Evolutionary conservation across 140 eudicot genomes (phyloP), one percentile per base, ranked within the genome.

Genomic region (Erigeron philadelphicus): DNA sequence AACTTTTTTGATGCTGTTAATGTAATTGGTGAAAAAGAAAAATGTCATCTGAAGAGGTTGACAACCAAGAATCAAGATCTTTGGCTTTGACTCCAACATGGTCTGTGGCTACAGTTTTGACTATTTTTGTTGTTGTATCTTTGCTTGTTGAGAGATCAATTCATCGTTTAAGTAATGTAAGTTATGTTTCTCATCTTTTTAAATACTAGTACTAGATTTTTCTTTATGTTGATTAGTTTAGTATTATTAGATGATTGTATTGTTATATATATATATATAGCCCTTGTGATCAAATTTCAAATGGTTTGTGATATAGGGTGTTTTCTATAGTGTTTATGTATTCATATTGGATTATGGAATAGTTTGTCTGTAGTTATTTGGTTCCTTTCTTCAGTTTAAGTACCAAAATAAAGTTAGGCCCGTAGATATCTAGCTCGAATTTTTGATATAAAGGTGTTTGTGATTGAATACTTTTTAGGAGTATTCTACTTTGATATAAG

Each of bases 1-100:
- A 31, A 31, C 38, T 31, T 19, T 56, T 8, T 17, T 23, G 41
- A 52, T 43, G 64, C 47, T 47, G 42, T 31, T 58, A 25, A n/a
- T 70, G 13, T 2, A 54, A 17, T 9, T 64, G 55, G 73, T 60
- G 75, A 35, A 49, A 60, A 79, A 52, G n/a, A 78, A 60, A 79
- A 53, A 78, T 85, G 83, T 65, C 84, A 7, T 67, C 79, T 12
- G 83, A 84, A 57, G 72, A 49, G 72, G 65, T 60, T 38, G 74
- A 73, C 62, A 73, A 86, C 74, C 95, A 94, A 76, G 71, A 78
- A 66, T 78, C 83, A 59, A 77, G 99, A 76, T 89, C 99, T 60
- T 76, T 94, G 81, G 99, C 95, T 74, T 84, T 89, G 71, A 94
- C 99, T 66, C 97, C 99, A 75, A 89, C 99, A 72, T 94, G 99